A percentile compares a stretch with the other conserved stretches of the same genome.
phyloP scores from a whole-genome alignment of 2,329 filamentous ascomycete genomes.

The Aspergillus tubingensis region DNA sequence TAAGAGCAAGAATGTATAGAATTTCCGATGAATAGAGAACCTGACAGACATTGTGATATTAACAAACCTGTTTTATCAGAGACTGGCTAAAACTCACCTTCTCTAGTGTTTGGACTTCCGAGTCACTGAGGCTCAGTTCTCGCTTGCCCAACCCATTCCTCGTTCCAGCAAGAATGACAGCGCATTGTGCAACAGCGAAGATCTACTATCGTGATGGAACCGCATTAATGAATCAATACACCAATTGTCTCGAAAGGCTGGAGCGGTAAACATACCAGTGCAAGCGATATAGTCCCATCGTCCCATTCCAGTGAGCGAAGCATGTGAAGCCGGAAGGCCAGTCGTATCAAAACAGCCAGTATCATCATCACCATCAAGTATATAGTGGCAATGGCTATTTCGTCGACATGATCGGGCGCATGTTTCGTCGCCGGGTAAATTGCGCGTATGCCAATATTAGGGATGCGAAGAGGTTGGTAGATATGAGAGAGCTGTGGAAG shows the following conservation, averaged over 20 bases:
- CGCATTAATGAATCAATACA: not conserved
- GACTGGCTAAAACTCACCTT: not conserved
- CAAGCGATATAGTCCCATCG: not conserved
- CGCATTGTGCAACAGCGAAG: not conserved
- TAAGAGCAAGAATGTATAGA: not conserved
- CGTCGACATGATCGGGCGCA: not conserved
- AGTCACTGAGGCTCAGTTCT: not conserved
- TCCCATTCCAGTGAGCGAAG: constrained; percentile 1
- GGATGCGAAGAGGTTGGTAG: not conserved
- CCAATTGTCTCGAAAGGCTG: not conserved
- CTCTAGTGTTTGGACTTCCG: not conserved
- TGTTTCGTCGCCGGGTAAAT: not conserved
- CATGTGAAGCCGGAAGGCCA: not conserved
- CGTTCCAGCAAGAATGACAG: not conserved
- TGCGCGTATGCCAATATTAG: not conserved
- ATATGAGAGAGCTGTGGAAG: not conserved
- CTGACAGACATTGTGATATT: not conserved
- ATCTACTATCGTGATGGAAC: not conserved
- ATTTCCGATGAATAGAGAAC: not conserved
- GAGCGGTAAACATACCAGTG: not conserved
- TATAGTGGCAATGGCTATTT: not conserved
- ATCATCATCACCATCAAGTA: constrained; percentile 5
- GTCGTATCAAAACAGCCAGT: not conserved
- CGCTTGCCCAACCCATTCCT: not conserved
- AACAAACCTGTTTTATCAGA: not conserved